These are phyloP conservation scores for Ophiorrhiza pumila DNA, from an alignment of 257 asterid genomes.

Conservation along the genomic window DNA sequence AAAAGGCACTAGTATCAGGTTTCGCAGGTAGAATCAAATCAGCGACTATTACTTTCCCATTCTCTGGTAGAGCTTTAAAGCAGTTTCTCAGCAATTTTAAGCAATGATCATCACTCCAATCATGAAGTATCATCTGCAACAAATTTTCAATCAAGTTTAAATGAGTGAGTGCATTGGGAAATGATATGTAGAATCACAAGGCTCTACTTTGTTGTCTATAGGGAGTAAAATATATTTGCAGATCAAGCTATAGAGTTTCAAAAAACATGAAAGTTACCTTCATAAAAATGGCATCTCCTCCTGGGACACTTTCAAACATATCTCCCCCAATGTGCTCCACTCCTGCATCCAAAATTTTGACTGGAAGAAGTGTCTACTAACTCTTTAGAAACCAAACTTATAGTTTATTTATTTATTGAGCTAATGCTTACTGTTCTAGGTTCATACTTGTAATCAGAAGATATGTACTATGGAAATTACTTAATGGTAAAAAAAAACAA, in stretches of 20 bases:
- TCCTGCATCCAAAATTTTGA: slow-evolving; percentile 6
- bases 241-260: background rate
- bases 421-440: too few relatives aligned
- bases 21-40: background rate
- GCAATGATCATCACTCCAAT: too few relatives aligned
- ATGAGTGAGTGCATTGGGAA: background rate
- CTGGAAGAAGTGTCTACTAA: background rate
- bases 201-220: background rate
- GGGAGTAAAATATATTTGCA: too few relatives aligned
- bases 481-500: background rate
- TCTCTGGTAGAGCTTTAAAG: background rate
- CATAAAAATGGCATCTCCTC: slow-evolving; percentile 18
- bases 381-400: background rate
- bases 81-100: background rate
- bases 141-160: background rate
- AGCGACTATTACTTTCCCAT: background rate
- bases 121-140: background rate
- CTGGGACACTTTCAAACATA: slow-evolving; percentile 16
- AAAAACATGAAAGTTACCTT: background rate
- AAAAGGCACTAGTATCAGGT: background rate
- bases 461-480: background rate
- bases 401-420: background rate
- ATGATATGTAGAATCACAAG: background rate
- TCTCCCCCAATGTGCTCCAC: slow-evolving; percentile 18
- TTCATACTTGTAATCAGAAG: background rate